These are phyloP conservation scores for Penicillium sclerotigenum DNA, from an alignment of 2,329 filamentous ascomycete species.

Conservation along the genomic window DNA sequence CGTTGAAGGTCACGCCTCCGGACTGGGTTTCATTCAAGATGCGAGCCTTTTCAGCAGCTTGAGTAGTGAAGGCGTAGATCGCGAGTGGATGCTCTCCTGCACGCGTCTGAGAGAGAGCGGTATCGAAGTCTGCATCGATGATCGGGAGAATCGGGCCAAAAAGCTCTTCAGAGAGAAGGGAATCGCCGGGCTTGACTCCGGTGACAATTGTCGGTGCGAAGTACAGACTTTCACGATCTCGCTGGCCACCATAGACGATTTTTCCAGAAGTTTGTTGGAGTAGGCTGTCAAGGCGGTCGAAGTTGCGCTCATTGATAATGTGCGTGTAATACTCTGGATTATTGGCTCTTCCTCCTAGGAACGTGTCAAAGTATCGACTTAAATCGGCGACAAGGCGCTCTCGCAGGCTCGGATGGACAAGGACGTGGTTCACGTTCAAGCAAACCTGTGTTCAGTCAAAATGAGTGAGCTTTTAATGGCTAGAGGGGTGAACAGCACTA, in stretches of 20 bases:
- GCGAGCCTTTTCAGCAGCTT: conserved; percentile 35
- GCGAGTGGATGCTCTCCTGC: conserved; percentile 35
- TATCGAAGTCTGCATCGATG: conserved; percentile 29
- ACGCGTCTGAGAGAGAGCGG: conserved; percentile 28
- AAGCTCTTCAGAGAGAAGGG: conserved; percentile 46
- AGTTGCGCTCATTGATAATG: conserved; percentile 47
- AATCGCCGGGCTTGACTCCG: conserved; percentile 36
- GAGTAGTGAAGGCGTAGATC: conserved; percentile 43
- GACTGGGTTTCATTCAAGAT: conserved; percentile 38
- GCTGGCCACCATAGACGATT: conserved; percentile 37
- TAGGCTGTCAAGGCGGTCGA: conserved; percentile 40
- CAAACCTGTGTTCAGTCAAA: conserved; percentile 28
- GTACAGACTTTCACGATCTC: conserved; percentile 29
- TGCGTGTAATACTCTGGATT: conserved; percentile 26
- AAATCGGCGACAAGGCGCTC: conserved; percentile 39
- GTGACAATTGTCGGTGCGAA: conserved; percentile 43
- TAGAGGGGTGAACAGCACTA: not conserved
- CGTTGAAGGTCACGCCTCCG: conserved; percentile 53
- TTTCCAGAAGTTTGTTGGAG: conserved; percentile 38
- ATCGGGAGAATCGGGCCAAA: conserved; percentile 47
- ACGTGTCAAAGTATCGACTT: conserved; percentile 34
- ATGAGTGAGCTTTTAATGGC: not conserved
- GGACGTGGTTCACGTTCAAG: conserved; percentile 45
- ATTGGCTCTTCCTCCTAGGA: conserved; percentile 22
- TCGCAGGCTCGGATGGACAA: conserved; percentile 42